Base-by-base conservation (phyloP, 495 filamentous ascomycete genomes). In the Penicillium taxi region DNA sequence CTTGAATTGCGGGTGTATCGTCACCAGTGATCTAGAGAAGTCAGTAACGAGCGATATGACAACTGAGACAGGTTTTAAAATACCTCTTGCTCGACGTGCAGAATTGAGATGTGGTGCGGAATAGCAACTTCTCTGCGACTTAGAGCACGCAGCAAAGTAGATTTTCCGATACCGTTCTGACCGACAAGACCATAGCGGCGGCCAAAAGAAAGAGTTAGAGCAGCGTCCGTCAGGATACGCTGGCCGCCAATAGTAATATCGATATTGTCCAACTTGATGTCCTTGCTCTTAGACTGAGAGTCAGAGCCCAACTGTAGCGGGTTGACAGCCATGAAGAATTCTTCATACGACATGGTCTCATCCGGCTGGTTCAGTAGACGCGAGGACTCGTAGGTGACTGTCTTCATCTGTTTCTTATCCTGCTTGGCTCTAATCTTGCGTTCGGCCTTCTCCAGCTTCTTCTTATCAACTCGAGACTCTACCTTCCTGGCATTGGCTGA, bases 141-240 rank as follows among this genome's bases (percentile, higher is more conserved):
- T 41, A 99, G 65, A 6, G 93, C 91, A 31, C 90, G 73, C 32
- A 99, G 73, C 34, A 99, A 69, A 9, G 91, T 99, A 64, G 82
- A 88, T 75, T 99, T 99, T 72, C 91, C 91, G 39, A 99, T 89
- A 87, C 91, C 91, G 74, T 99, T 99, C 68, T 96, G 82, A 70
- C 91, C 91, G 38, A 96, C 91, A 33, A 96, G 73, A 78, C 91
- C 93, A 63, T 96, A 99, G 37, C 91, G 81, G 49, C 87, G 81
- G 23, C 93, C 87, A 61, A 91, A 96, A 2, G 91, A 84, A 44
- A 99, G 72, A 2, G 88, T 96, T 31, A 99, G 61, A 13, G 73
- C 81, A 13, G 88, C 94, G 57, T 96, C 93, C 27, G 77, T 84
- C 47, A 99, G 56, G 45, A 99, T 99, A 35, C 91, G 78, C 45